Percentiles rank a stretch among this genome's conserved stretches.
phyloP scores from a whole-genome alignment of 805 yeast genomes.

The Candida piceae region DNA sequence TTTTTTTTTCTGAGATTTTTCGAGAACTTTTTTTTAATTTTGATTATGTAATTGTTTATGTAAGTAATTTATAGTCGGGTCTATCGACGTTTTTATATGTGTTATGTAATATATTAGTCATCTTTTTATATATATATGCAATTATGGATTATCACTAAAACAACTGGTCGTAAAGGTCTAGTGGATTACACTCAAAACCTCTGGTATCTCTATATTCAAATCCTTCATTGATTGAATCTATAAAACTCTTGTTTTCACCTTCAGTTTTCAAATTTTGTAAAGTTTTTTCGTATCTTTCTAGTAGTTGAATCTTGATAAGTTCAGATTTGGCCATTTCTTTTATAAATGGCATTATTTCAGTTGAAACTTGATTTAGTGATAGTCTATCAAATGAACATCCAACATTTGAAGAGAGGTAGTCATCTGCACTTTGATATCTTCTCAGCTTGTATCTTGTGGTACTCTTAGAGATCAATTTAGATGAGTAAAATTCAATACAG shows the following conservation, averaged over 20 bases:
- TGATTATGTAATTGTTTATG: too few relatives aligned
- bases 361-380: constrained; percentile 7
- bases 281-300: constrained; percentile 1
- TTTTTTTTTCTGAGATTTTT: too few relatives aligned
- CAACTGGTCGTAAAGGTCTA: constrained; percentile 13
- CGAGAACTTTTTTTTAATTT: too few relatives aligned
- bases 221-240: too few relatives aligned
- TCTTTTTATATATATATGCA: too few relatives aligned
- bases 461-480: constrained; percentile 21
- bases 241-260: too few relatives aligned
- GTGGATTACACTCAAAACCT: constrained; percentile 13
- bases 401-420: constrained; percentile 19
- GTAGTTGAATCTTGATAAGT: constrained; percentile 7
- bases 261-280: too few relatives aligned
- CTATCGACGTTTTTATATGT: too few relatives aligned
- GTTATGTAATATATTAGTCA: too few relatives aligned
- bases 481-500: constrained; percentile 24
- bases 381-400: constrained; percentile 19
- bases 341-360: constrained; percentile 25
- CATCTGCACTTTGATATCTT: constrained; percentile 16
- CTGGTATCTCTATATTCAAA: not conserved
- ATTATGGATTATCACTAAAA: too few relatives aligned
- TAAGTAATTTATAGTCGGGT: too few relatives aligned
- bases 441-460: constrained; percentile 18
- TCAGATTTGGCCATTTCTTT: constrained; percentile 27